Evolutionary conservation across 345 rosid species (phyloP), one percentile per base, ranked within the genome.

Genomic region (Syzygium aqueum): DNA sequence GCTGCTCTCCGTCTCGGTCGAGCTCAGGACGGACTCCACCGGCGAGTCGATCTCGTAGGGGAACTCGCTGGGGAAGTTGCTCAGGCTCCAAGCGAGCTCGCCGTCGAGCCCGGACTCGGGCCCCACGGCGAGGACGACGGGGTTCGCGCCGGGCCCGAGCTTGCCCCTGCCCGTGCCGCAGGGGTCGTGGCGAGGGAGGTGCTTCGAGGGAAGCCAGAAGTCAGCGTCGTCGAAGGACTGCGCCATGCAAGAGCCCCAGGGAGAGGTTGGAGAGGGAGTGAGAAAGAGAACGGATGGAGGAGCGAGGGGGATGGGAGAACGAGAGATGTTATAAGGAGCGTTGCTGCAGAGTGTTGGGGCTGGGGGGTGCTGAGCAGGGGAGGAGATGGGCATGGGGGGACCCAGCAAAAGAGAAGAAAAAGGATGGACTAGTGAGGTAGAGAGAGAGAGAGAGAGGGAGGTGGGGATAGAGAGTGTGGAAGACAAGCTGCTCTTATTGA

Each of bases 21-120:
- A 93, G 85, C 94, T 93, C 1, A 85, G 89, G 3, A 88, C 89
- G 5, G 95, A 92, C 87, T 90, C 94, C 43, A 90, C 92, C 19
- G 95, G 94, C 43, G 94, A 93, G 73, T 92, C 95, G 51, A 92
- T 90, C 87, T 94, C 96, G 89, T 89, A 94, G 27, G 97, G 98
- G 85, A 96, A 91, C 91, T 96, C 97, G 5, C 86, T 85, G 1
- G 97, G 95, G 87, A 94, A 92, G 53, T 15, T 86, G 51, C 30
- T 53, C 46, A 73, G 82, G 82, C 82, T 37, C 49, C 23, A 25
- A 22, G 49, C 80, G 11, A 33, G 22, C 27, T 73, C 80, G 65
- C 83, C 86, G 57, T 84, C 86, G 89, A 57, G 84, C 6, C 85
- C 51, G 89, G 63, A 67, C 63, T 88, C 90, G 22, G 83, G 22